Base-by-base conservation (phyloP, 1,284 basidiomycete genomes). In the Cryptococcus sp. region DNA sequence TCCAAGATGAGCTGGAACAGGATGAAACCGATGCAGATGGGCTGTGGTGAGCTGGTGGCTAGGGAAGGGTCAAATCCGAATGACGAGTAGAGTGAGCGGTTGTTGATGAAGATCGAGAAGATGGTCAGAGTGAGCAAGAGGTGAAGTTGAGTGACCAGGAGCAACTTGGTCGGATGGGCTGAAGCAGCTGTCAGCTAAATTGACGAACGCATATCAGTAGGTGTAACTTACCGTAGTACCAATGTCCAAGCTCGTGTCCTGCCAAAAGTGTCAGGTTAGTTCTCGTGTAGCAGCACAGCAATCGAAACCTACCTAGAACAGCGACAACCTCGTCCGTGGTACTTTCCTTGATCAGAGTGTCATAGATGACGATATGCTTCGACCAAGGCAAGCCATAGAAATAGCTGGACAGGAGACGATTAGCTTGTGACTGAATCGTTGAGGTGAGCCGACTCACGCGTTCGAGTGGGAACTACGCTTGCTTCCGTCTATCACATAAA, bases 401-500 rank as follows among this genome's bases (percentile, higher is more conserved):
- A 81, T 93, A 93, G 17, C 75, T 77, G 39, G n/a, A 13, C 22
- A 15, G 17, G 6, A 6, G 1, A 6, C 23, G 25, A 17, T 30
- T 19, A 27, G 20, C 52, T 22, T n/a, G 16, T 51, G 50, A 53
- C 45, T 41, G 50, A n/a, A 22, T 40, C 13, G 17, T 5, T 6
- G 27, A n/a, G 22, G 25, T 38, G 23, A 46, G 5, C 66, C 69
- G 41, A 79, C 80, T 73, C 71, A 81, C 48, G 94, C 93, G 67
- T 97, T 98, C 64, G 88, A 91, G 79, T 98, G 95, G 3, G 90
- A 89, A 74, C 88, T 92, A 54, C 95, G 86, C 81, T 95, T 96
- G 57, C 90, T 93, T 27, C 96, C 95, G 72, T 99, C 95, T 69
- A 98, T 97, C 73, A 97, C 92, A 78, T 96, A 98, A 60, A 99